Conservation (phyloP, 2,329 filamentous ascomycete genomes). For the Neobulgaria alba region DNA sequence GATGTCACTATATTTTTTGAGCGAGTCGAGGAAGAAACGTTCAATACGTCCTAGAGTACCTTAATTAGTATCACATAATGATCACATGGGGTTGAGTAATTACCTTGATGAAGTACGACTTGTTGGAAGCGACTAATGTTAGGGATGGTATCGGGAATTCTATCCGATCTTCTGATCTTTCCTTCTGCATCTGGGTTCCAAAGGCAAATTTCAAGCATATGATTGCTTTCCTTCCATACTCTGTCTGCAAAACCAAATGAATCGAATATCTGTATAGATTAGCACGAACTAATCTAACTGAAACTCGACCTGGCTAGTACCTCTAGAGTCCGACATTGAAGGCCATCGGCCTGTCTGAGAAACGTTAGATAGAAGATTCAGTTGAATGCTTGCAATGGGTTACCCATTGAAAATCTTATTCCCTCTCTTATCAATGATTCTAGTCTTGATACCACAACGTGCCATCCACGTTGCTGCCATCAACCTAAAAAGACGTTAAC, state of each 20-base stretch:
- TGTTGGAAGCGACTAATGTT: background rate
- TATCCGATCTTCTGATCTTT: slow-evolving; percentile 3
- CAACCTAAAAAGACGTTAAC: no score
- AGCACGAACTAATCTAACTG: no score
- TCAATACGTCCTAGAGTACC: slow-evolving; percentile 38
- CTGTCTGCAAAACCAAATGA: slow-evolving; percentile 2
- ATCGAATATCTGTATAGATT: slow-evolving; percentile 3
- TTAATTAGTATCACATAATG: no score
- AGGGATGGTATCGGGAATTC: slow-evolving; percentile 1
- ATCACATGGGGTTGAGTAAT: background rate
- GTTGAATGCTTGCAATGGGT: background rate
- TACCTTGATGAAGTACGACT: slow-evolving; percentile 4
- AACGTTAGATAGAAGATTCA: background rate
- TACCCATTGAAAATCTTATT: slow-evolving; percentile 1
- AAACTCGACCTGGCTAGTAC: no score
- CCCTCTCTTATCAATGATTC: background rate
- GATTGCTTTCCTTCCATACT: slow-evolving; percentile 2
- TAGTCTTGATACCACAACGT: slow-evolving; percentile 3
- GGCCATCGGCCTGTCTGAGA: slow-evolving; percentile 1
- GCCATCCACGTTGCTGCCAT: slow-evolving; percentile 4
- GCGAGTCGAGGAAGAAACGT: slow-evolving; percentile 34
- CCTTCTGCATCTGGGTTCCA: slow-evolving; percentile 1
- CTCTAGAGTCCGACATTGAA: slow-evolving; percentile 2
- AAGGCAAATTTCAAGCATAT: slow-evolving; percentile 1
- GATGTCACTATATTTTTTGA: slow-evolving; percentile 33